A percentile compares a stretch with the other conserved stretches of the same genome.
Conservation (phyloP, 768 basidiomycete genomes). For the Lanmaoa rubissima region DNA sequence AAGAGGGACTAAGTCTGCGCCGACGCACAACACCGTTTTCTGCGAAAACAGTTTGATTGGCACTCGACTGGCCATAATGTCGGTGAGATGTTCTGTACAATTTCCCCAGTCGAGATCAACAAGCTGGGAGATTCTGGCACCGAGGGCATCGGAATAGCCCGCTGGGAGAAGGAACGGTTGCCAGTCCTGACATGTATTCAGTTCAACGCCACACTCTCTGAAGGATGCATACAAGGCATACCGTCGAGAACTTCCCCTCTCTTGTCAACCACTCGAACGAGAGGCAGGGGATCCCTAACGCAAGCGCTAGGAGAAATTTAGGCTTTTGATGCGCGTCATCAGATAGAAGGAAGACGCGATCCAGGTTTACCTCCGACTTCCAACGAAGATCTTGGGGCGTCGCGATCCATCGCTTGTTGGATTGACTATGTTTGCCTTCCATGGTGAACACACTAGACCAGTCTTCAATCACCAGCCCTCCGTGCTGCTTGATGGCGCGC, state of each 20-base stretch:
- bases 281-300: constrained; percentile 83
- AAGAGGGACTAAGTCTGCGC: constrained; percentile 51
- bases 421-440: constrained; percentile 46
- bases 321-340: constrained; percentile 67
- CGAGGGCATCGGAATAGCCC: constrained; percentile 42
- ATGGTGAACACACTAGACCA: constrained; percentile 55
- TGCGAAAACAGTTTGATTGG: constrained; percentile 56
- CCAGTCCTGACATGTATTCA: constrained; percentile 51
- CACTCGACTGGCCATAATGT: constrained; percentile 59
- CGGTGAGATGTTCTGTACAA: constrained; percentile 47
- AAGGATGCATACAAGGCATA: constrained; percentile 9
- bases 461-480: constrained; percentile 62
- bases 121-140: constrained; percentile 44
- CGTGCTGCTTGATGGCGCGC: constrained; percentile 44
- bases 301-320: constrained; percentile 80
- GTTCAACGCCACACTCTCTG: constrained; percentile 8
- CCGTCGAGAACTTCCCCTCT: constrained; percentile 32
- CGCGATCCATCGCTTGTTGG: constrained; percentile 54
- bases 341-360: constrained; percentile 63
- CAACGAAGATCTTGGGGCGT: constrained; percentile 46
- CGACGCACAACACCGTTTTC: constrained; percentile 59
- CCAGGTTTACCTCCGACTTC: constrained; percentile 36
- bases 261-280: constrained; percentile 47
- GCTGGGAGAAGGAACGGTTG: constrained; percentile 54
- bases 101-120: constrained; percentile 52